phyloP scores from a whole-genome alignment of 176 grass and related monocot genomes.

The Cenchrus purpureus region DNA sequence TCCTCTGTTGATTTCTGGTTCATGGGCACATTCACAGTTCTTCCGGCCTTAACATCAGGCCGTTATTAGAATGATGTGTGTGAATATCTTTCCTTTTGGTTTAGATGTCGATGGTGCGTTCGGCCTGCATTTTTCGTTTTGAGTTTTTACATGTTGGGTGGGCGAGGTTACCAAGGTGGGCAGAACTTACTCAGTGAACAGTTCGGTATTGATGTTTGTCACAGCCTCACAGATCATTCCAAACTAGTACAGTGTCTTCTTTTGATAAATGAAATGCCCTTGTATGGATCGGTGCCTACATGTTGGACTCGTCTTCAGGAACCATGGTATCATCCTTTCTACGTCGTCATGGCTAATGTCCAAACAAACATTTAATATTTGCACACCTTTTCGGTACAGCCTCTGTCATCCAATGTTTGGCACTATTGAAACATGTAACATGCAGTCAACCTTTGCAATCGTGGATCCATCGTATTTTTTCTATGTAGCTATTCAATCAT shows the following conservation, averaged over 20 bases:
- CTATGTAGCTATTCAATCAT: neutral
- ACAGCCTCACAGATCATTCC: neutral
- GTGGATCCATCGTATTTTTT: neutral
- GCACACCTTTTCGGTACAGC: neutral
- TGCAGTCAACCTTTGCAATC: neutral
- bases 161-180: neutral
- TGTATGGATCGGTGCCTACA: neutral
- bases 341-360: neutral
- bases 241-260: neutral
- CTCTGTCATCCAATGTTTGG: constrained; percentile 3
- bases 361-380: constrained; percentile 8
- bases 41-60: neutral
- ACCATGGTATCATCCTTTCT: neutral
- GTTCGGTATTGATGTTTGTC: neutral
- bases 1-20: neutral
- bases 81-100: neutral
- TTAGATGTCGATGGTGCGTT: neutral
- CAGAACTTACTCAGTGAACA: neutral
- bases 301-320: neutral
- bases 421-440: constrained; percentile 5
- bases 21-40: neutral
- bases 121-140: neutral
- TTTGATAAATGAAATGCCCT: constrained; percentile 8
- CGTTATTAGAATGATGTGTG: constrained; percentile 11
- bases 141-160: neutral